Conservation (phyloP, 352 stramenopile genomes). For the Phytophthora constricta region DNA sequence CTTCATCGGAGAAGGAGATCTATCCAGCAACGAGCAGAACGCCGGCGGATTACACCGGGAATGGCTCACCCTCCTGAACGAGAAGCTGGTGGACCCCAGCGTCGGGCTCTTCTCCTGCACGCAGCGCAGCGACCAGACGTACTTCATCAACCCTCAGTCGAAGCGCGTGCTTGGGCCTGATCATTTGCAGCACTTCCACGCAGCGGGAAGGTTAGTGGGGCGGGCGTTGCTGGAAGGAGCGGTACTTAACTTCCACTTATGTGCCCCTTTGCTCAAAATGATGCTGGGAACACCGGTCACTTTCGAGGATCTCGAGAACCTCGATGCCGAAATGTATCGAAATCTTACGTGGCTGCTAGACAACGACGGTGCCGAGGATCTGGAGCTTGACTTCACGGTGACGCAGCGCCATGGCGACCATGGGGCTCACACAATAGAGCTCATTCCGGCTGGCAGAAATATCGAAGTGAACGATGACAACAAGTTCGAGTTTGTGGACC, state of each 20-base stretch:
- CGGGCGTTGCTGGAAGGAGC: slow-evolving; percentile 88
- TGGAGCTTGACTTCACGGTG: slow-evolving; percentile 73
- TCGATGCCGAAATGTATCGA: slow-evolving; percentile 64
- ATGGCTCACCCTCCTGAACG: slow-evolving; percentile 81
- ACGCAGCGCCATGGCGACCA: slow-evolving; percentile 30
- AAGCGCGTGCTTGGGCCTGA: slow-evolving; percentile 50
- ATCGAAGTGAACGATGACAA: slow-evolving; percentile 96
- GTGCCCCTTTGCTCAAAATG: slow-evolving; percentile 96
- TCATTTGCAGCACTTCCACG: slow-evolving; percentile 69
- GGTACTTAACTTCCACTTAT: slow-evolving; percentile 94
- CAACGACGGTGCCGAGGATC: slow-evolving; percentile 51
- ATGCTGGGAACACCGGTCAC: slow-evolving; percentile 95
- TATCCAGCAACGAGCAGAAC: slow-evolving; percentile 50
- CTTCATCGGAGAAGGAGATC: slow-evolving; percentile 61
- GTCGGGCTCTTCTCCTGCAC: slow-evolving; percentile 68
- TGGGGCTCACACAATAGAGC: slow-evolving; percentile 45
- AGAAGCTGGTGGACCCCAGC: slow-evolving; percentile 46
- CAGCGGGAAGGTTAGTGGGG: slow-evolving; percentile 58
- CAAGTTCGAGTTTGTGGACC: slow-evolving; percentile 94
- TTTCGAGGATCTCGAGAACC: slow-evolving; percentile 93
- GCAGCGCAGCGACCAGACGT: slow-evolving; percentile 57
- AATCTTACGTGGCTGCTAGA: slow-evolving; percentile 72
- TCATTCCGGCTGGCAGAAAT: slow-evolving; percentile 58
- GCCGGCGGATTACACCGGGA: slow-evolving; percentile 66
- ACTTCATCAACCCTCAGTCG: slow-evolving; percentile 74